Evolutionary conservation across 371 early-diverging fungal genomes (phyloP), one percentile per base, ranked within the genome.

Genomic region (Globomyces sp.): DNA sequence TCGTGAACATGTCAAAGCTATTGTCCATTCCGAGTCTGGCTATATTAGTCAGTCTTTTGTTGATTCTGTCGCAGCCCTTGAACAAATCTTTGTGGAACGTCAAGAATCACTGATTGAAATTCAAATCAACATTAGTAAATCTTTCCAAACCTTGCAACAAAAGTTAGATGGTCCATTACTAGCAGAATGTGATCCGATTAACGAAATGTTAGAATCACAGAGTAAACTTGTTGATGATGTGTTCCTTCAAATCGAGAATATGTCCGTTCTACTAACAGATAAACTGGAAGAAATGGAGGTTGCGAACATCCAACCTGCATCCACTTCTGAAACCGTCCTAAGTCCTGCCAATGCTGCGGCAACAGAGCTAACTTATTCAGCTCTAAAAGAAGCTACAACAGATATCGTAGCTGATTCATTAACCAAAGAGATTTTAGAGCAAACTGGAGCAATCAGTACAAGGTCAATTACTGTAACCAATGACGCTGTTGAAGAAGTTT

Each of bases 211-310:
- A 8, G 5, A 55, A 9, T 9, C 55, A 3, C 55, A 55, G 13
- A 40, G 55, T 24, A 40, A 55, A 39, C 40, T 55, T 9, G 40
- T 55, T n/a, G 40, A 55, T 55, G 6, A 36, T 39, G 55, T 55
- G 6, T 55, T 55, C 3, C 40, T 39, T 39, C 36, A 55, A 39
- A 40, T 55, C 40, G 55, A 55, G 13, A 36, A 55, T 40, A 55
- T 55, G 55, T 55, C 55, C 6, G 55, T 55, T 11, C 40, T 55
- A n/a, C 36, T 55, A 40, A 55, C 55, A 4, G 55, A 55, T 39
- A 55, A 55, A n/a, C 40, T 55, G 10, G 40, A 55, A 39, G 55
- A 55, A 39, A 39, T 55, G 40, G 55, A 55, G 3, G 40, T n/a
- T 55, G 40, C 55, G 40, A 55, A 13, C 36, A 55, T 55, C 40